A percentile compares a stretch with the other conserved stretches of the same genome.
phyloP scores from a whole-genome alignment of 345 rosid species.

The Pistacia atlantica region DNA sequence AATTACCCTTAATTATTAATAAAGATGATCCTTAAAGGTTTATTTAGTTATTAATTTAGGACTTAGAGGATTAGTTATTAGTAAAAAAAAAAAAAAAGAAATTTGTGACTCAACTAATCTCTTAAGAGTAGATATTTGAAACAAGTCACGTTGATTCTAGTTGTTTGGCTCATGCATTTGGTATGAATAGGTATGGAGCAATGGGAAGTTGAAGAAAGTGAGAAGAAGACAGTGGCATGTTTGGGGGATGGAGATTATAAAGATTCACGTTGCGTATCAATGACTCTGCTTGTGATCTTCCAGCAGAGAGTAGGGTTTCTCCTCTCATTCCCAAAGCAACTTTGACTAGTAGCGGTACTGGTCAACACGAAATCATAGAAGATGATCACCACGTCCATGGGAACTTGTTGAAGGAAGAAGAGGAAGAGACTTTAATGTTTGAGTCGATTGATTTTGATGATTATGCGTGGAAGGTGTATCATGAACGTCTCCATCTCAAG shows the following conservation, averaged over 20 bases:
- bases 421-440: slow-evolving; percentile 31
- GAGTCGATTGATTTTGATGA: slow-evolving; percentile 65
- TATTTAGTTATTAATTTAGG: no score
- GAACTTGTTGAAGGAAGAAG: not conserved
- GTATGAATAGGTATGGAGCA: slow-evolving; percentile 70
- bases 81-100: no score
- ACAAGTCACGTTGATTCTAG: no score
- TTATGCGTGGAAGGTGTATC: slow-evolving; percentile 82
- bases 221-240: slow-evolving; percentile 52
- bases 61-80: no score
- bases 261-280: slow-evolving; percentile 36
- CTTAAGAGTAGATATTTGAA: no score
- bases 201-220: slow-evolving; percentile 73
- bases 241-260: slow-evolving; percentile 31
- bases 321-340: slow-evolving; percentile 39
- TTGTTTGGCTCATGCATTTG: no score
- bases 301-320: slow-evolving; percentile 46
- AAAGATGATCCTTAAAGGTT: no score
- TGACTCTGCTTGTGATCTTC: slow-evolving; percentile 68
- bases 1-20: no score
- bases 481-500: slow-evolving; percentile 60
- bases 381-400: slow-evolving; percentile 8
- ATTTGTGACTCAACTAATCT: no score
- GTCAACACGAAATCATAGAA: slow-evolving; percentile 7
- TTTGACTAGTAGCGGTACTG: no score